Evolutionary conservation across 1,284 basidiomycete genomes (phyloP), one percentile per base, ranked within the genome.

Genomic region (Cerrena zonata): DNA sequence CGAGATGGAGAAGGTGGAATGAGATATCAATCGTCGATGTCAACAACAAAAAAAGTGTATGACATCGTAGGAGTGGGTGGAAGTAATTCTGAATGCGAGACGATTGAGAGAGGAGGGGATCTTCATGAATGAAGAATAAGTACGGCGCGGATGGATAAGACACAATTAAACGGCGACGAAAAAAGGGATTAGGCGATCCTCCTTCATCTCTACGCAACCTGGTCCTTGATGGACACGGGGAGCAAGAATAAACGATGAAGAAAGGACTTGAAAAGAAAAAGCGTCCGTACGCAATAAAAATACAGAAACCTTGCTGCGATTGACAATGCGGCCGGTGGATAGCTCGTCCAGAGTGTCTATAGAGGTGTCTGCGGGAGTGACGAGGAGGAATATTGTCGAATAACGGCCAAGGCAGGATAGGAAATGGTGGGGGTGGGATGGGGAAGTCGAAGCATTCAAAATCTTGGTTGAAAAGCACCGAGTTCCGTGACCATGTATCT

Each of bases 261-360:
- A 56, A 55, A 56, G 62, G 61, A 65, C 75, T 56, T 78, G 75
- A 77, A 81, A 71, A 67, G 67, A 78, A 80, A 77, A 67, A 78
- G 82, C 80, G 84, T 86, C 83, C 82, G 80, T 82, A 69, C 73
- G 64, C 66, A 68, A 72, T 40, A 65, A 71, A 70, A 70, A 66
- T 58, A 61, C 59, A 62, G 65, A 65, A 60, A 57, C 64, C 64
- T 58, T 59, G 39, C 39, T 40, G 39, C 39, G 21, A 40, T 18
- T 40, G 39, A 40, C 34, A n/a, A 18, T 40, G 13, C 13, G 13
- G 39, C 15, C 13, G 39, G 21, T 5, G 30, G 15, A n/a, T n/a
- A 15, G 30, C 30, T 34, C 30, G 15, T 34, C 30, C 30, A 15
- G 15, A 15, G 30, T 7, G 30, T 42, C 10, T 22, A 15, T 24